Base-by-base conservation (phyloP, 768 basidiomycete genomes). In the Pisolithus orientalis region DNA sequence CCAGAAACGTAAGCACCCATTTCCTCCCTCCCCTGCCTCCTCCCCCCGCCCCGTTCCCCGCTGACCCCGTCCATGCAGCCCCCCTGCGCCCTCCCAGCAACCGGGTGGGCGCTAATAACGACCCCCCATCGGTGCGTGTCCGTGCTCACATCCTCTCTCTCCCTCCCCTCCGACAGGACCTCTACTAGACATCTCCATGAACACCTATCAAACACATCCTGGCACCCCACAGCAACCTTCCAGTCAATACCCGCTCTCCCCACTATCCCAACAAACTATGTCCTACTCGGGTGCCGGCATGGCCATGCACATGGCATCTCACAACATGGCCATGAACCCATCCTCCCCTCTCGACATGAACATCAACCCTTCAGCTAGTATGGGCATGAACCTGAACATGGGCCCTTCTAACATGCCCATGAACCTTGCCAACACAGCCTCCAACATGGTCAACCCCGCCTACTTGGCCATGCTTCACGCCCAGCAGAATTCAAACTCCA, bases 401-500 rank as follows among this genome's bases (percentile, higher is more conserved):
- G 47, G 44, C 45, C 38, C 49, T 14, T 38, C 53, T 45, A 57
- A 48, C 27, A 55, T 55, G 46, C 8, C 25, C 43, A 57, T 57
- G 47, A 50, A 53, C 51, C 54, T 39, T 17, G 43, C 34, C 40
- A 47, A 47, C 39, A 32, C 47, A 24, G 8, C 44, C n/a, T 27
- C 48, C 46, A 53, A 54, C 51, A 47, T 54, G 53, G 25, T 72
- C 49, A 69, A 64, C 59, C 69, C 69, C 37, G 67, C 63, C 24
- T 63, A 71, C 53, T 62, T 70, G 31, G 62, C 67, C 49, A 59
- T 64, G 29, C 63, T 65, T 32, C 53, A 51, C 27, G 13, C 50
- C 39, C 52, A 59, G 37, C 53, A 54, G 17, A 32, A 46, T 28
- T 25, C 39, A 14, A 47, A 54, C 34, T 1, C 50, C 7, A 54